Base-by-base conservation (phyloP, 768 basidiomycete species). In the Podaxis sp. region DNA sequence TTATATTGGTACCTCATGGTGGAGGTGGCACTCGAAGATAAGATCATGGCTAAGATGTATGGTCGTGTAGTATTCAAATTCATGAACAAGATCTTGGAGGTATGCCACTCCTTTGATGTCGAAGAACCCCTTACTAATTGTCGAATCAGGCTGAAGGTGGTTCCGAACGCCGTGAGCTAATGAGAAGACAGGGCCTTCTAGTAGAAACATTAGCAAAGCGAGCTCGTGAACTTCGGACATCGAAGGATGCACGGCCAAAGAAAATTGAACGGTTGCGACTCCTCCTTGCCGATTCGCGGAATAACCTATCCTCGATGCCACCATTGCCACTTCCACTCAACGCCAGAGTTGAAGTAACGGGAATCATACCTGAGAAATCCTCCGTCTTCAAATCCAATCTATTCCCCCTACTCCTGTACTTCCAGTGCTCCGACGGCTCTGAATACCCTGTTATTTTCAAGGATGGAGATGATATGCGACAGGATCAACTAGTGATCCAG, bases 1-100 rank as follows among this genome's bases (percentile, higher is more conserved):
- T 79, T 98, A 66, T 91, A 96, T 72, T 98, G 97, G 97, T 99
- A 98, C 69, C 86, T 98, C 59, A 94, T 95, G 86, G 96, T 98
- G 3, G 97, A 98, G 72, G 88, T 94, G 17, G 92, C 93, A 22
- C 76, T 93, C 50, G 93, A 95, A 69, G 93, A 95, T 70, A 86
- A 87, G 63, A 79, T 87, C 24, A 86, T 93, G 72, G 91, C 92
- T 3, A 95, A 94, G 78, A 94, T 96, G 91, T 98, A 95, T 67
- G 93, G 90, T 3, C 82, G 88, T 46, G 93, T 97, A 6, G 92
- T 93, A 5, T 96, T 86, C 78, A 90, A 90, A 65, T 98, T 94
- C 70, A 90, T 94, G 85, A 87, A 84, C 69, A 89, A 90, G 74
- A 86, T 98, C 36, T 77, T 91, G 8, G 92, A 97, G 84, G 95